Base-by-base conservation (phyloP, 2,329 filamentous ascomycete species). In the Ilyonectria robusta region DNA sequence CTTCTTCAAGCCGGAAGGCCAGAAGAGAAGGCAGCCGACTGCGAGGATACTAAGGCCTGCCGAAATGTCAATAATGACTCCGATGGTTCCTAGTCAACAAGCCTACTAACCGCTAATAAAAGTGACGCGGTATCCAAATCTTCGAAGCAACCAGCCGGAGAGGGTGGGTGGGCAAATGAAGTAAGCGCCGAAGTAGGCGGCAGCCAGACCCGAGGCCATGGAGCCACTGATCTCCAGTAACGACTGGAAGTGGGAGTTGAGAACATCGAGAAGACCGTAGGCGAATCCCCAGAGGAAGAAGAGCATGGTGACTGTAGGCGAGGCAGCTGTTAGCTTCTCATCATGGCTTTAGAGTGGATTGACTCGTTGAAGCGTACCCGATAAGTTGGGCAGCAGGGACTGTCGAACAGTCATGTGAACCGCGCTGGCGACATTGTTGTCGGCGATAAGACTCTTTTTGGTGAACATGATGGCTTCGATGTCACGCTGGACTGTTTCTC, bases 61-160 rank as follows among this genome's bases (percentile, higher is more conserved):
- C 17, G 6, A 40, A 6, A 40, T 40, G 37, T 40, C 10, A 40
- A 15, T 17, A 15, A 6, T 3, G 2, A 13, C 13, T 6, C 10
- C 4, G 4, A 17, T 40, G 3, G 37, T 40, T 13, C 10, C 11
- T 2, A 2, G 13, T 15, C 37, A 13, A 37, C 3, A 37, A 15
- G 37, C 13, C 10, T 40, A 13, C 35, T 40, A 17, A 40, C 37
- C 37, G 6, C 37, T 82, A 73, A 91, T 90, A 77, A 91, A 91
- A 21, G 88, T 89, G 65, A 84, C 84, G 50, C 88, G 85, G 77
- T 89, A 91, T 21, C 89, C 89, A 70, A 83, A 89, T 63, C 82
- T 83, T 51, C 88, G 85, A 29, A 91, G 82, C 72, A 91, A 78
- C 73, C 77, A 83, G 57, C 80, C 81, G 3, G 80, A 81, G 61